phyloP scores from a whole-genome alignment of 2,329 filamentous ascomycete species.

The Pseudopithomyces chartarum region DNA sequence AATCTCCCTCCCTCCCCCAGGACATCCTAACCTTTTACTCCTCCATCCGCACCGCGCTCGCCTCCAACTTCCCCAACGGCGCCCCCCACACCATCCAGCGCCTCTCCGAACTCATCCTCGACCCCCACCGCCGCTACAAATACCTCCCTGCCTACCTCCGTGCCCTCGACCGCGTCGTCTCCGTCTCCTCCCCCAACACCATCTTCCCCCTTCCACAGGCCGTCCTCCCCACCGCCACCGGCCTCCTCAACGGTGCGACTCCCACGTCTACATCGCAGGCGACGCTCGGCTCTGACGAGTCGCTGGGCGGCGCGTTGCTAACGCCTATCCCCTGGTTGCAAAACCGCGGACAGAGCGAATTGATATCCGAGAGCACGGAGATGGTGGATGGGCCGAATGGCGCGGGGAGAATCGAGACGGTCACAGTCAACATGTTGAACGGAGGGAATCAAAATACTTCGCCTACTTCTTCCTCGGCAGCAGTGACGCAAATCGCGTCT shows the following conservation, averaged over 20 bases:
- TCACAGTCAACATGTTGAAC: slow-evolving; percentile 68
- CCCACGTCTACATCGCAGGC: slow-evolving; percentile 44
- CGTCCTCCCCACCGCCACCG: slow-evolving; percentile 54
- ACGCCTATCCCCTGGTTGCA: slow-evolving; percentile 92
- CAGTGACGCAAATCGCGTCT: slow-evolving; percentile 37
- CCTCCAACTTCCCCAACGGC: slow-evolving; percentile 68
- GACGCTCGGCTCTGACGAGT: slow-evolving; percentile 79
- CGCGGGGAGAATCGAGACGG: slow-evolving; percentile 78
- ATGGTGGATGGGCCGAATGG: slow-evolving; percentile 83
- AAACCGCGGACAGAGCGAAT: slow-evolving; percentile 57
- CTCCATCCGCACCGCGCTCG: slow-evolving; percentile 58
- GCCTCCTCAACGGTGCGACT: slow-evolving; percentile 66
- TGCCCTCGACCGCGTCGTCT: slow-evolving; percentile 87
- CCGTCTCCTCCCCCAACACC: slow-evolving; percentile 81
- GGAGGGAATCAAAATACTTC: slow-evolving; percentile 6
- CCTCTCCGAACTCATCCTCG: slow-evolving; percentile 81
- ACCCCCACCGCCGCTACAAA: slow-evolving; percentile 78
- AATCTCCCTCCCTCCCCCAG: slow-evolving; percentile 31
- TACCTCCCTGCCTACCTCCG: slow-evolving; percentile 84
- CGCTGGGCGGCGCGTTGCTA: slow-evolving; percentile 84
- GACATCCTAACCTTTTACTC: slow-evolving; percentile 39
- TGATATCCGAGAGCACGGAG: slow-evolving; percentile 76
- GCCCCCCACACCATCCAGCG: slow-evolving; percentile 94
- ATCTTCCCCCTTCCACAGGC: slow-evolving; percentile 81
- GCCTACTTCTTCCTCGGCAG: too few relatives aligned